Evolutionary conservation across 441 rosid species (phyloP).

Genomic region (Euphorbia schlechtendalii): DNA sequence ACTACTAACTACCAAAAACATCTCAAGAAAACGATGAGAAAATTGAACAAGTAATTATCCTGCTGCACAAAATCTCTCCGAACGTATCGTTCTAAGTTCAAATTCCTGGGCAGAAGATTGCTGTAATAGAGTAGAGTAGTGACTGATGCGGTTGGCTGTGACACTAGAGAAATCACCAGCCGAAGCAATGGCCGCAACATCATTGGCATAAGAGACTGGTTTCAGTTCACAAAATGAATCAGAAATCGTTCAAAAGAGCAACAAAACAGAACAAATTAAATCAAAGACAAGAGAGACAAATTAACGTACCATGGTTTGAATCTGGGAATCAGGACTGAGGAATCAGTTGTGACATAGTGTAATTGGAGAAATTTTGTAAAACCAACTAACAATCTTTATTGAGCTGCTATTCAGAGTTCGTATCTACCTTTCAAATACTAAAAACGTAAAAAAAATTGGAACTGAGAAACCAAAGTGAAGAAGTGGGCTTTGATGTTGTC

Average conservation of each 20-base stretch:
- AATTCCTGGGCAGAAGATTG: conserved; percentile 40
- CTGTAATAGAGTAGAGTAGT: conserved; percentile 45
- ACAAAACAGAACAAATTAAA: neutral
- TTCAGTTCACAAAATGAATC: neutral
- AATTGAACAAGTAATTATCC: conserved; percentile 39
- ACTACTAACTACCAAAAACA: conserved; percentile 35
- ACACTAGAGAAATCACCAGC: conserved; percentile 24
- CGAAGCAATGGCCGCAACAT: conserved; percentile 28
- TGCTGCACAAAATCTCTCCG: conserved; percentile 30
- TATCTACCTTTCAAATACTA: conserved; percentile 22
- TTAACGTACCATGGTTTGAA: conserved; percentile 15
- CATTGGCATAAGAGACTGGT: conserved; percentile 32
- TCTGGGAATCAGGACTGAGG: conserved; percentile 4
- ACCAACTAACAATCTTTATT: conserved; percentile 15
- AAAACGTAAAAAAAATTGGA: neutral
- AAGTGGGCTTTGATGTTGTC: conserved; percentile 9
- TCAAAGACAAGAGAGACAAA: neutral
- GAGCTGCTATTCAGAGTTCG: conserved; percentile 26
- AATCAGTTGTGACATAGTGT: neutral
- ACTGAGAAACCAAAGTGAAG: conserved; percentile 17
- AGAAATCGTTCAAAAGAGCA: neutral
- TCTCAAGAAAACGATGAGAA: conserved; percentile 32
- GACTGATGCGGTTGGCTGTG: conserved; percentile 31
- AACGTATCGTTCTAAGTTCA: conserved; percentile 35
- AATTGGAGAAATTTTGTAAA: neutral